A percentile compares a stretch with the other conserved stretches of the same genome.
Evolutionary conservation across 108 stramenopile genomes (phyloP).

Genomic region (Pseudonitzschia delicatissima): DNA sequence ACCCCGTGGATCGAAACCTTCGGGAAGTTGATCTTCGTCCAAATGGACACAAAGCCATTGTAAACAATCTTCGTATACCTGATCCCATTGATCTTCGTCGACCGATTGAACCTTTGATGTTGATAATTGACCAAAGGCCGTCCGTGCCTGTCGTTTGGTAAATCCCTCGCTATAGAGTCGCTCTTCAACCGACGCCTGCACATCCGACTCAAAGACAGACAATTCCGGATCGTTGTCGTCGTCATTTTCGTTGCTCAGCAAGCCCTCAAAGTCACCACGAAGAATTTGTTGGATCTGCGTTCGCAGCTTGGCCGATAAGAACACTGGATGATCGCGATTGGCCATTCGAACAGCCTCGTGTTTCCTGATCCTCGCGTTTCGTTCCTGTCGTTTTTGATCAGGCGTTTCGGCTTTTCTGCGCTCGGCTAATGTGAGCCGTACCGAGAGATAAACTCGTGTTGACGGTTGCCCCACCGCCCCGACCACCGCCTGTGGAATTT

Average conservation of each 20-base stretch:
- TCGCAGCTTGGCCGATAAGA: conserved; percentile 62
- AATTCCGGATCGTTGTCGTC: conserved; percentile 36
- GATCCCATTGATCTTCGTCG: conserved; percentile 51
- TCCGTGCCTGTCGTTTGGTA: conserved; percentile 51
- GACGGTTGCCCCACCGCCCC: conserved; percentile 31
- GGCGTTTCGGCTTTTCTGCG: conserved; percentile 45
- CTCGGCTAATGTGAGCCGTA: conserved; percentile 33
- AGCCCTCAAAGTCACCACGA: conserved; percentile 32
- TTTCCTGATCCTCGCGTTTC: conserved; percentile 55
- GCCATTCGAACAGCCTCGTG: conserved; percentile 78
- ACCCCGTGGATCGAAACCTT: conserved; percentile 83
- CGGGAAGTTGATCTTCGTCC: conserved; percentile 75
- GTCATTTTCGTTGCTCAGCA: conserved; percentile 32
- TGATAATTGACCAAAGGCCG: conserved; percentile 30
- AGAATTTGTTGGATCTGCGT: conserved; percentile 64
- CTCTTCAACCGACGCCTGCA: conserved; percentile 55
- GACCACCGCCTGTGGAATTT: conserved; percentile 13
- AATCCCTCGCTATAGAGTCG: conserved; percentile 78
- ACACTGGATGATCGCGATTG: conserved; percentile 72
- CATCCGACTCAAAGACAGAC: conserved; percentile 29
- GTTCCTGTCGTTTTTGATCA: conserved; percentile 37
- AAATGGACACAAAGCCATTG: conserved; percentile 81
- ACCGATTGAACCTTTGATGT: conserved; percentile 11
- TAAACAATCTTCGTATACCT: conserved; percentile 68
- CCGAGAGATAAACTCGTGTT: conserved; percentile 37